Percentiles rank a stretch among this genome's conserved stretches.
Conservation (phyloP, 1,284 basidiomycete species). For the Stereum hirsutum region DNA sequence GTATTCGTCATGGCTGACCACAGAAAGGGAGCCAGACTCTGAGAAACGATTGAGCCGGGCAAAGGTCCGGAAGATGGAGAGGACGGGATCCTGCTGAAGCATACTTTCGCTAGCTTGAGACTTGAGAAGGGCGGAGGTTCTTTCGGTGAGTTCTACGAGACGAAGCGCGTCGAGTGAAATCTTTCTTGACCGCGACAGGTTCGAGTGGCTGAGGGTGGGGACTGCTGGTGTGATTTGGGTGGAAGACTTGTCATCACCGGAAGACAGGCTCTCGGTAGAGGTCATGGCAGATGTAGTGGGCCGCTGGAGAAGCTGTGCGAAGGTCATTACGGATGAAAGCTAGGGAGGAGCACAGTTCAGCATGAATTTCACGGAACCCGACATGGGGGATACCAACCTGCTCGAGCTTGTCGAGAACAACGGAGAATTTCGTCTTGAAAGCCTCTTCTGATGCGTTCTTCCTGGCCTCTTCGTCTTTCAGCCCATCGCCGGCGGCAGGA, state of each 20-base stretch:
- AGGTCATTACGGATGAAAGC: constrained; percentile 60
- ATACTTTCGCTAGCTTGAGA: constrained; percentile 67
- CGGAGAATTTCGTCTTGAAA: constrained; percentile 53
- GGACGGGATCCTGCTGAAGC: constrained; percentile 67
- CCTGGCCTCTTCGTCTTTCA: constrained; percentile 5
- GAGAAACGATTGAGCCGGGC: constrained; percentile 65
- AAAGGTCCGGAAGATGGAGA: constrained; percentile 78
- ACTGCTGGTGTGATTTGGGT: too few relatives aligned
- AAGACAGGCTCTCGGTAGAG: constrained; percentile 4
- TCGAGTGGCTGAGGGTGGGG: constrained; percentile 3
- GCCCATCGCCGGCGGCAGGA: constrained; percentile 8
- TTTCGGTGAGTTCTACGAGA: constrained; percentile 82
- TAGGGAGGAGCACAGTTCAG: too few relatives aligned
- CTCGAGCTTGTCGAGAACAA: constrained; percentile 84
- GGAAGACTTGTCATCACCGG: constrained; percentile 18
- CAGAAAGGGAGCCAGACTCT: constrained; percentile 61
- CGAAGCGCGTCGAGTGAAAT: constrained; percentile 68
- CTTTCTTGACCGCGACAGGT: neutral
- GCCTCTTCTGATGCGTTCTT: constrained; percentile 21
- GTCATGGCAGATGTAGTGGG: constrained; percentile 10
- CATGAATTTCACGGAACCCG: too few relatives aligned
- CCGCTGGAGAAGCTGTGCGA: constrained; percentile 49
- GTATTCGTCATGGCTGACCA: constrained; percentile 62
- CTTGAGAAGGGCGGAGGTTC: constrained; percentile 81
- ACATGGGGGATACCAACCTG: too few relatives aligned